Conservation (phyloP, 2,329 filamentous ascomycete genomes). For the Diaporthe destruens region DNA sequence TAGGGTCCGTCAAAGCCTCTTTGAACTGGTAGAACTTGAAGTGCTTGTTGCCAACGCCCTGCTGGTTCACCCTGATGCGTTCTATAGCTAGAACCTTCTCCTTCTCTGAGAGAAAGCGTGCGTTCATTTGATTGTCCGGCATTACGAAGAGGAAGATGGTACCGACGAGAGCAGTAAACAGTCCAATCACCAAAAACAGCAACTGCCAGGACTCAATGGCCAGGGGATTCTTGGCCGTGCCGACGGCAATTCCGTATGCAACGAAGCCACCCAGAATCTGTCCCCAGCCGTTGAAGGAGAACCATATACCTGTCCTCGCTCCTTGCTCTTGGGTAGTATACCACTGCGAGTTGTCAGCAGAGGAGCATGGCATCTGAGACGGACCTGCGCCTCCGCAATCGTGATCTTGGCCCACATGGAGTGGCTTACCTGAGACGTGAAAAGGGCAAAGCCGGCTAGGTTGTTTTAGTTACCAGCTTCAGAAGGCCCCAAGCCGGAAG, state of each 20-base stretch:
- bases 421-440: too few relatives aligned
- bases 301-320: slow-evolving; percentile 74
- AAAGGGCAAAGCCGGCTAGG: slow-evolving; percentile 69
- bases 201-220: slow-evolving; percentile 76
- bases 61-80: slow-evolving; percentile 73
- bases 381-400: too few relatives aligned
- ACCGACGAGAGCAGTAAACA: slow-evolving; percentile 63
- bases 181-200: slow-evolving; percentile 66
- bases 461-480: slow-evolving; percentile 46
- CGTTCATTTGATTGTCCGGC: slow-evolving; percentile 57
- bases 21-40: slow-evolving; percentile 73
- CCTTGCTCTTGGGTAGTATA: slow-evolving; percentile 79
- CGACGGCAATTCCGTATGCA: slow-evolving; percentile 61
- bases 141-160: slow-evolving; percentile 63
- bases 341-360: slow-evolving; percentile 74
- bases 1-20: slow-evolving; percentile 54
- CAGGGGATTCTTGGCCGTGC: slow-evolving; percentile 55
- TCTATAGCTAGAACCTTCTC: slow-evolving; percentile 66
- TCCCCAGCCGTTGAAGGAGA: slow-evolving; percentile 64
- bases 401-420: too few relatives aligned
- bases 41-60: slow-evolving; percentile 78
- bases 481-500: not conserved
- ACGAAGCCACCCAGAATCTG: slow-evolving; percentile 56
- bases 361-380: too few relatives aligned
- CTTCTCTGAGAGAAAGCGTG: slow-evolving; percentile 64